Evolutionary conservation across 352 stramenopile species (phyloP).

Genomic region (Lagenidium sp.): DNA sequence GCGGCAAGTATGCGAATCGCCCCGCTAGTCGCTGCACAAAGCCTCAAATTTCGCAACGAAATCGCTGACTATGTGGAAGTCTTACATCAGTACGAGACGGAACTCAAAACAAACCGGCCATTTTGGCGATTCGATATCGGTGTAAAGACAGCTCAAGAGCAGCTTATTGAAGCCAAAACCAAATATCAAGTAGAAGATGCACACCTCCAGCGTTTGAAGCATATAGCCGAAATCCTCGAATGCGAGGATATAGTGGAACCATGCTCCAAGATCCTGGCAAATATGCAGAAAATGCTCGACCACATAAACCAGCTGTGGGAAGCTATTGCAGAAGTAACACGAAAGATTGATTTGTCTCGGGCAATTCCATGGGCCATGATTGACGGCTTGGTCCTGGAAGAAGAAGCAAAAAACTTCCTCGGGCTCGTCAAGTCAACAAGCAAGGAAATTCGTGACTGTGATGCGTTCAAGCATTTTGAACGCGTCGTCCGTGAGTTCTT

Average conservation of each 20-base stretch:
- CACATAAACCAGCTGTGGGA: slow-evolving; percentile 82
- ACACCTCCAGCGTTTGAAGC: slow-evolving; percentile 46
- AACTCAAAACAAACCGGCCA: slow-evolving; percentile 35
- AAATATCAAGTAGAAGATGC: slow-evolving; percentile 26
- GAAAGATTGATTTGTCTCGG: slow-evolving; percentile 84
- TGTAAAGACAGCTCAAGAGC: slow-evolving; percentile 23
- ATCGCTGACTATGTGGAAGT: slow-evolving; percentile 78
- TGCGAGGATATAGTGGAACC: slow-evolving; percentile 86
- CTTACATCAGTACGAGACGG: slow-evolving; percentile 47
- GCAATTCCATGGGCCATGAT: slow-evolving; percentile 90
- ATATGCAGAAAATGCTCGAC: slow-evolving; percentile 71
- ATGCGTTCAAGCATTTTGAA: slow-evolving; percentile 88
- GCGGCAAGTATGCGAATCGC: slow-evolving; percentile 55
- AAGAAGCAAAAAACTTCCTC: slow-evolving; percentile 87
- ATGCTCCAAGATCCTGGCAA: slow-evolving; percentile 52
- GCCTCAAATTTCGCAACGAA: slow-evolving; percentile 56
- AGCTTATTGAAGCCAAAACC: slow-evolving; percentile 30
- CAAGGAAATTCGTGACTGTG: slow-evolving; percentile 86
- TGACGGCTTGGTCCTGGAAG: slow-evolving; percentile 88
- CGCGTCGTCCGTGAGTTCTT: slow-evolving; percentile 66
- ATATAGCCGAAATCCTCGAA: slow-evolving; percentile 91
- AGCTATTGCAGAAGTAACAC: slow-evolving; percentile 76
- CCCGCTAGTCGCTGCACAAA: slow-evolving; percentile 49
- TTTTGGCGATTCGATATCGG: slow-evolving; percentile 62
- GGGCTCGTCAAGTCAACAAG: slow-evolving; percentile 83